A percentile compares a stretch with the other conserved stretches of the same genome.
phyloP scores from a whole-genome alignment of 2,329 filamentous ascomycete species.

The Alternaria sp. region DNA sequence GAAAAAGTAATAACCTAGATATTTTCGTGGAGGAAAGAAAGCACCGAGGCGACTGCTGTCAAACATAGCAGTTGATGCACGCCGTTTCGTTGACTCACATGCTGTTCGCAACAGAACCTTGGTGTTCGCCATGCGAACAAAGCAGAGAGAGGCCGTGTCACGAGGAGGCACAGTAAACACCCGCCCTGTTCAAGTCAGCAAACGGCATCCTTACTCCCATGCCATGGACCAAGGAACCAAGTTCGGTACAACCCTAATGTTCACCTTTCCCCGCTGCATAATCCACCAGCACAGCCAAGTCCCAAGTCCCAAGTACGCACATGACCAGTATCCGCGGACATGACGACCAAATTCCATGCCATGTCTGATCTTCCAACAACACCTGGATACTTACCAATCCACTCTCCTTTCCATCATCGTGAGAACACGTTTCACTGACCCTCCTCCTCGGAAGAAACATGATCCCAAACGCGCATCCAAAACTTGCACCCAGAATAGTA shows the following conservation, averaged over 20 bases:
- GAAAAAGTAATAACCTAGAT: not conserved
- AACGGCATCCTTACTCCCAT: not conserved
- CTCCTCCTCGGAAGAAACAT: not conserved
- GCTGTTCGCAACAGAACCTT: not conserved
- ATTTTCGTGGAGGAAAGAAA: not conserved
- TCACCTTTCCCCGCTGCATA: not conserved
- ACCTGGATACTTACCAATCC: not conserved
- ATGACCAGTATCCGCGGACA: not conserved
- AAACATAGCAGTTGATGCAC: rapidly evolving
- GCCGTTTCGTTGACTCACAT: not conserved
- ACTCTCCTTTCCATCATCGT: too few relatives aligned
- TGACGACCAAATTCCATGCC: not conserved
- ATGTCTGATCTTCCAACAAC: not conserved
- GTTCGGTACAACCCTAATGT: not conserved
- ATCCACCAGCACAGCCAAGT: not conserved
- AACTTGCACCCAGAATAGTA: not conserved
- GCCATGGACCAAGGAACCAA: not conserved
- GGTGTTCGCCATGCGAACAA: not conserved
- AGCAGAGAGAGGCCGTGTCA: not conserved
- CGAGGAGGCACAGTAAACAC: not conserved
- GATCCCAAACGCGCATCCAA: not conserved
- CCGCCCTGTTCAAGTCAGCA: not conserved
- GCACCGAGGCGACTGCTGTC: not conserved
- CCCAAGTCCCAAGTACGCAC: not conserved
- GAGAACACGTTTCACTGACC: too few relatives aligned